phyloP scores from a whole-genome alignment of 1,284 basidiomycete genomes.

The Trametes pubescens region DNA sequence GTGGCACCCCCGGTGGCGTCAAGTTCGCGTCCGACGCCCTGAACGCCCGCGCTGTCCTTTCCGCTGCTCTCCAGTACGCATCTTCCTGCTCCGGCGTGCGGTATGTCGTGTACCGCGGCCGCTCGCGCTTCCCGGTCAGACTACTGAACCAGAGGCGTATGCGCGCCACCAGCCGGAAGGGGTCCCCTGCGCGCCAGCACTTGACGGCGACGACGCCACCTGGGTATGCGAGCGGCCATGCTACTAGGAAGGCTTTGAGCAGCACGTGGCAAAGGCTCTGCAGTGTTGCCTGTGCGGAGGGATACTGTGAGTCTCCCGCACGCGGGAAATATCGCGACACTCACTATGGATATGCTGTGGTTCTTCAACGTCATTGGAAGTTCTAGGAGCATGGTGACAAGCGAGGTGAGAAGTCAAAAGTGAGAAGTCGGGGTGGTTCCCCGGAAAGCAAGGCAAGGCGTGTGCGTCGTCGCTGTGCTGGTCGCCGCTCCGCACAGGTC shows the following conservation, averaged over 20 bases:
- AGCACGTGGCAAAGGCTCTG: slow-evolving; percentile 10
- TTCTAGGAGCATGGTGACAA: slow-evolving; percentile 13
- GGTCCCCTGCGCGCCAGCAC: slow-evolving; percentile 9
- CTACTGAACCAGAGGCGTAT: slow-evolving; percentile 8
- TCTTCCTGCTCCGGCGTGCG: slow-evolving; percentile 26
- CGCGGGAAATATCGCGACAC: background rate
- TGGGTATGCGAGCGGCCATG: slow-evolving; percentile 28
- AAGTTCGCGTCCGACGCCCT: slow-evolving; percentile 31
- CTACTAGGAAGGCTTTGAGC: slow-evolving; percentile 18
- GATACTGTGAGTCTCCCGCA: background rate
- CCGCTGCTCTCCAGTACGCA: slow-evolving; percentile 31
- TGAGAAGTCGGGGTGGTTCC: background rate
- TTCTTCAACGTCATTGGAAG: slow-evolving; percentile 9
- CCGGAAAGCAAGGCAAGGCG: too few species aligned
- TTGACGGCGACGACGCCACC: slow-evolving; percentile 16
- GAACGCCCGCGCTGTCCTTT: slow-evolving; percentile 14
- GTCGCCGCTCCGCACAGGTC: background rate
- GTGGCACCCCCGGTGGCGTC: slow-evolving; percentile 27
- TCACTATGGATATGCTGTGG: slow-evolving; percentile 6
- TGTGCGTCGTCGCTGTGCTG: background rate
- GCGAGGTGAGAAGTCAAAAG: background rate
- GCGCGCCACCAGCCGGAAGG: slow-evolving; percentile 2
- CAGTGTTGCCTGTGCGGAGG: background rate
- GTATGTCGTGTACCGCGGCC: slow-evolving; percentile 19
- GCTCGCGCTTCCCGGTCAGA: background rate